Evolutionary conservation across 225 moss, liverwort and hornwort species (phyloP).

Genomic region (Pseudoscleropodium purum): DNA sequence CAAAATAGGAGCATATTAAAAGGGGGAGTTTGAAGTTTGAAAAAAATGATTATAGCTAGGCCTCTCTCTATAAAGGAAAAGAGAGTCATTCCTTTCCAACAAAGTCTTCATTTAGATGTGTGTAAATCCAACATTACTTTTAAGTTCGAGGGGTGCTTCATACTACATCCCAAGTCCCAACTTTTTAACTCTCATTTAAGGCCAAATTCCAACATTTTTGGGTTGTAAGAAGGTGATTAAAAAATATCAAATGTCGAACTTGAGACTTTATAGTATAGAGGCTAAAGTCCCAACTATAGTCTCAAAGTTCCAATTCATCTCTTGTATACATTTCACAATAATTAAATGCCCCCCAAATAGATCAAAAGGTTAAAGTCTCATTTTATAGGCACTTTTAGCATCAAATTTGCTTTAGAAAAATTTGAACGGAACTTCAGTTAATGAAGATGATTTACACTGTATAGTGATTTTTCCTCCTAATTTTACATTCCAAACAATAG

Average conservation of each 20-base stretch:
- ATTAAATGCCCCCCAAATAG: rapidly evolving
- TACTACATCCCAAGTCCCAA: background rate
- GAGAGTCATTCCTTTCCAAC: rapidly evolving
- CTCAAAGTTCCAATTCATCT: background rate
- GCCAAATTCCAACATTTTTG: background rate
- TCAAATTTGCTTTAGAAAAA: rapidly evolving
- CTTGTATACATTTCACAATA: background rate
- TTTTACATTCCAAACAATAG: no score
- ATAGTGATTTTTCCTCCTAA: background rate
- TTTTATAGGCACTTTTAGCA: rapidly evolving
- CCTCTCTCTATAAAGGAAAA: rapidly evolving
- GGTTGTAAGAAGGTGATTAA: background rate
- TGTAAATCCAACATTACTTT: rapidly evolving
- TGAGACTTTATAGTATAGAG: background rate
- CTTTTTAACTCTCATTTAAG: rapidly evolving
- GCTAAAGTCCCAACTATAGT: background rate
- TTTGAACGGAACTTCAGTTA: rapidly evolving
- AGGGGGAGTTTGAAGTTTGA: background rate
- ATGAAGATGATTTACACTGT: background rate
- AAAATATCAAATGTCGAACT: background rate
- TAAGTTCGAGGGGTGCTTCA: rapidly evolving
- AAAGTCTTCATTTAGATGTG: background rate
- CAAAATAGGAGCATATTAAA: background rate
- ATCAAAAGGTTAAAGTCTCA: background rate
- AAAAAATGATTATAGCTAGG: background rate